phyloP scores from a whole-genome alignment of 2,329 filamentous ascomycete species.

The Pseudogymnoascus sp. region DNA sequence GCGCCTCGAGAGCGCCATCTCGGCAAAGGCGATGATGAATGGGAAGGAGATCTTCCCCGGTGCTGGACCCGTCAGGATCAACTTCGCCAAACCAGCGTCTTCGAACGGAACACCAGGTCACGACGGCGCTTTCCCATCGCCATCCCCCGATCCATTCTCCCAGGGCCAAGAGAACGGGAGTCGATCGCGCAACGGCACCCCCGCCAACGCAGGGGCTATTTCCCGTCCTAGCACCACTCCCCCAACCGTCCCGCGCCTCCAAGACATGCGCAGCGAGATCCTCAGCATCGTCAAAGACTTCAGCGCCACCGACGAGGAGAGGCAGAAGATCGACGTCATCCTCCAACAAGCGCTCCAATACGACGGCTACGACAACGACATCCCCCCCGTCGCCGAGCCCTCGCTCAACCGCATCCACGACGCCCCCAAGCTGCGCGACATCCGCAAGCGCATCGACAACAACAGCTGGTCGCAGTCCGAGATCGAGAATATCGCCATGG shows the following conservation, averaged over 20 bases:
- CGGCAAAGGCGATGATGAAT: conserved; percentile 80
- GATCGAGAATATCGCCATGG: conserved; percentile 83
- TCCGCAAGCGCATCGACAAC: conserved; percentile 96
- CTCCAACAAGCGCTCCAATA: conserved; percentile 72
- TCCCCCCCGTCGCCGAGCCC: conserved; percentile 81
- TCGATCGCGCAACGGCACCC: conserved; percentile 27
- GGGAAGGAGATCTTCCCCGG: conserved; percentile 98
- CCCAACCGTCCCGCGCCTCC: conserved; percentile 62
- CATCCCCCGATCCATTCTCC: conserved; percentile 77
- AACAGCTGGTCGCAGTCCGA: conserved; percentile 77
- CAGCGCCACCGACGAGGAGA: conserved; percentile 74
- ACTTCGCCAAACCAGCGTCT: conserved; percentile 93
- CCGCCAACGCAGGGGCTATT: conserved; percentile 33
- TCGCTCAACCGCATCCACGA: conserved; percentile 85
- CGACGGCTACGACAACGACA: conserved; percentile 67
- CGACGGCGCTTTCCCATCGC: conserved; percentile 80
- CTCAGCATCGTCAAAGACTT: conserved; percentile 80
- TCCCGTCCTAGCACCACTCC: conserved; percentile 39
- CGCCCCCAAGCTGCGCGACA: conserved; percentile 88
- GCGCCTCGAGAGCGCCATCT: conserved; percentile 78
- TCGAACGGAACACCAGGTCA: conserved; percentile 82
- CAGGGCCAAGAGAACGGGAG: conserved; percentile 44
- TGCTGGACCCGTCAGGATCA: conserved; percentile 87
- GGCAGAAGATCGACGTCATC: conserved; percentile 59
- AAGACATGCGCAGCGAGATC: conserved; percentile 76